Percentiles rank a stretch among this genome's conserved stretches.
These are phyloP conservation scores for Schrenkiella parvula DNA, from an alignment of 345 rosid genomes.

Conservation along the genomic window DNA sequence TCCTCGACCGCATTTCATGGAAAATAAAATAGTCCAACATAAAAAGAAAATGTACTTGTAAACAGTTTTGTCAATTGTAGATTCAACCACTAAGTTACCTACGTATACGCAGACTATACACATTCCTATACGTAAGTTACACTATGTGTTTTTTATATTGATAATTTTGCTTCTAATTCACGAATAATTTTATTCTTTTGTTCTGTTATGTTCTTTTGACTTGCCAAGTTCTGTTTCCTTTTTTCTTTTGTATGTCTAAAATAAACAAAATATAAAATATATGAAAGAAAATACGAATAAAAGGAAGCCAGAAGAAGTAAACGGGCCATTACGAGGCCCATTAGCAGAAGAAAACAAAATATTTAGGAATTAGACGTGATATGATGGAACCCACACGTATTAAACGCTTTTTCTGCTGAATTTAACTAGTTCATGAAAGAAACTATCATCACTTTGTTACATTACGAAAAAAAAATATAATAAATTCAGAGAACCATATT, in stretches of 20 bases:
- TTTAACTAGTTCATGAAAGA: background rate
- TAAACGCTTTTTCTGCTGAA: slow-evolving; percentile 1
- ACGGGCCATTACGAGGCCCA: slow-evolving; percentile 25
- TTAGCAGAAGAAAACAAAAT: slow-evolving; percentile 21
- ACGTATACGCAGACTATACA: background rate
- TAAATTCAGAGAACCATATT: background rate
- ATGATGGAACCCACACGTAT: slow-evolving; percentile 11
- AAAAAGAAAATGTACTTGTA: background rate
- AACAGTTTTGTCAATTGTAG: background rate
- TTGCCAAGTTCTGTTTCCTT: background rate
- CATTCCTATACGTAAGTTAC: background rate
- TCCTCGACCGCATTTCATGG: slow-evolving; percentile 35
- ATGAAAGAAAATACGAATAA: background rate
- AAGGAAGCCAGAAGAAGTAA: slow-evolving; percentile 4
- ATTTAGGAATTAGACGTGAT: background rate
- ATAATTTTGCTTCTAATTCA: background rate
- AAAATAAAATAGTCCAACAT: background rate
- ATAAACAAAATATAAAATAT: background rate
- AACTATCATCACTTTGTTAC: background rate
- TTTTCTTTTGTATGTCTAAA: background rate
- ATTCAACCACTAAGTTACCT: background rate
- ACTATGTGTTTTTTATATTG: background rate
- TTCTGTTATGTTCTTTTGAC: slow-evolving; percentile 24
- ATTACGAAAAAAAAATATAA: background rate
- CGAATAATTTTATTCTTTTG: slow-evolving; percentile 7